Base-by-base conservation (phyloP, 345 rosid species). In the Lepidium africanum region DNA sequence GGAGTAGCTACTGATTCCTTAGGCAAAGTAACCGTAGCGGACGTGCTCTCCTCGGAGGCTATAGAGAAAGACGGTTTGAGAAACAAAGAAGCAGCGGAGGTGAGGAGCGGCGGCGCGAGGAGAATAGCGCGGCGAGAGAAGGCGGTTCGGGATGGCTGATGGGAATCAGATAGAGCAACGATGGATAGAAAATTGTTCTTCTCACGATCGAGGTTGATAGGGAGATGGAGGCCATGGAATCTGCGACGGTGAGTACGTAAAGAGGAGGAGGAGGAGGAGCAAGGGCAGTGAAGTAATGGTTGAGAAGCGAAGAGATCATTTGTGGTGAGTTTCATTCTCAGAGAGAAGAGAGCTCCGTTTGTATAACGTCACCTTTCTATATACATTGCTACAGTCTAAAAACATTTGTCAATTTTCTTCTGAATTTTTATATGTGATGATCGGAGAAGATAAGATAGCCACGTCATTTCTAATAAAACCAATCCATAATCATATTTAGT, bases 61-160 rank as follows among this genome's bases (percentile, higher is more conserved):
- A 33, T 33, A 36, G 77, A 66, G 13, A 69, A 6, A 21, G 61
- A 9, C 9, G 63, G 73, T 2, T 61, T 67, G 10, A 59, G 73
- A 23, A 65, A 47, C n/a, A 72, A 47, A n/a, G 79, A 63, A 32
- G 68, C 71, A 37, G 75, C 79, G 2, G 59, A 51, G 32, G 63
- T 13, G 52, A 65, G 68, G 5, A 66, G 62, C 3, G 69, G 79
- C 14, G 79, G 80, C 16, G 69, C n/a, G 41, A 71, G 49, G 47
- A 76, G 80, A 70, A 71, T 23, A 4, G 69, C 60, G 42, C 76
- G 80, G 55, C 80, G 80, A 16, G 72, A 70, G 57, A 61, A 46
- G 39, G 69, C 33, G 16, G 60, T 32, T 59, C 54, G 58, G 23
- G 72, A 54, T 10, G 46, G 67, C 43, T 1, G 7, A 45, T 64